A percentile compares a stretch with the other conserved stretches of the same genome.
Evolutionary conservation across 345 rosid species (phyloP).

Genomic region (Turnera subulata): DNA sequence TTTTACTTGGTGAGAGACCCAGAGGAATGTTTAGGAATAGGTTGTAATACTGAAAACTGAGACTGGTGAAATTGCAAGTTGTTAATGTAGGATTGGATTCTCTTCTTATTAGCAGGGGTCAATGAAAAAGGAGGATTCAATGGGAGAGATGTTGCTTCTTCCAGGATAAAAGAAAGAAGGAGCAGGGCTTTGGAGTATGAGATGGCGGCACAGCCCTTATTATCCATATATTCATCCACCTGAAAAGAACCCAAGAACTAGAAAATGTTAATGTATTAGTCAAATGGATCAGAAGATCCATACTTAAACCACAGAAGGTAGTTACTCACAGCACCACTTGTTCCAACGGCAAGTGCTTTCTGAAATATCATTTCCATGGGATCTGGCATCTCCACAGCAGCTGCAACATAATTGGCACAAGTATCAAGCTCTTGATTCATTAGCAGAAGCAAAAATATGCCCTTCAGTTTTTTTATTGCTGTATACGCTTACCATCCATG

Average conservation of each 20-base stretch:
- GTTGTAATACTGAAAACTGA: conserved; percentile 23
- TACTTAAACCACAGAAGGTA: background rate
- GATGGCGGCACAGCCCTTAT: conserved; percentile 46
- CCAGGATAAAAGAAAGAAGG: conserved; percentile 56
- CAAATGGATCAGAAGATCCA: background rate
- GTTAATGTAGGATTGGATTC: conserved; percentile 50
- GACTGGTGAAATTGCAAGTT: conserved; percentile 51
- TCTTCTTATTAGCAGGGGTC: conserved; percentile 41
- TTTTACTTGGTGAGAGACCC: conserved; percentile 15
- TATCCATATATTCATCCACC: conserved; percentile 65
- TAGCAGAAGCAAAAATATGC: conserved; percentile 6
- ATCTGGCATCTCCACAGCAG: conserved; percentile 66
- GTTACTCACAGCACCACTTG: conserved; percentile 55
- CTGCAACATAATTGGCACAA: conserved; percentile 32
- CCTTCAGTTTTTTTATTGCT: conserved; percentile 1
- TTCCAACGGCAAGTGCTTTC: conserved; percentile 53
- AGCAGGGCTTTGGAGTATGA: conserved; percentile 60
- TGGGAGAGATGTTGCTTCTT: conserved; percentile 60
- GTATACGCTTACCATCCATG: conserved; percentile 47
- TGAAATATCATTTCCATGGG: conserved; percentile 71
- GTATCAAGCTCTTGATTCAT: background rate
- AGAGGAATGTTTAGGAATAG: conserved; percentile 13
- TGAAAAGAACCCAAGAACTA: conserved; percentile 11
- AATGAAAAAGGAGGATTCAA: conserved; percentile 52
- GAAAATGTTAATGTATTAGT: background rate